Conservation (phyloP, 2,329 filamentous ascomycete genomes). For the Botrytis byssoidea region DNA sequence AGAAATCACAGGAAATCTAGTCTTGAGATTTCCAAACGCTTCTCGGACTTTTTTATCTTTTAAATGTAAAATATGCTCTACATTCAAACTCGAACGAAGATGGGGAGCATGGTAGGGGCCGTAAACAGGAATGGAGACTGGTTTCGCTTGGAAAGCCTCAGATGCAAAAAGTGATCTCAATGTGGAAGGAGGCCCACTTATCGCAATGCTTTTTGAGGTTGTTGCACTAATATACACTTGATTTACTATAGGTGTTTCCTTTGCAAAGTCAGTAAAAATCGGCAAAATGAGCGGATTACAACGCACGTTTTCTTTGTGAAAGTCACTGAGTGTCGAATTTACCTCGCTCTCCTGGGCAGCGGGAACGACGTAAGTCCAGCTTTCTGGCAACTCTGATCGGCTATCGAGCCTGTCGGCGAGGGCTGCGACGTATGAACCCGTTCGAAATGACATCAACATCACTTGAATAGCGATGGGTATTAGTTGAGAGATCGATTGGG, state of each 20-base stretch:
- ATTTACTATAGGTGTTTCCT: conserved; percentile 48
- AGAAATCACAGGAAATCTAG: conserved; percentile 51
- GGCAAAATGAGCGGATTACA: background rate
- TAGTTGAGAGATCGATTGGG: conserved; percentile 18
- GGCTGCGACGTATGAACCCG: conserved; percentile 20
- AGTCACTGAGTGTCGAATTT: conserved; percentile 52
- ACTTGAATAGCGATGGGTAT: conserved; percentile 21
- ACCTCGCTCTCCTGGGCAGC: conserved; percentile 52
- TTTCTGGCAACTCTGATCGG: conserved; percentile 48
- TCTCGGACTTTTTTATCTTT: conserved; percentile 42
- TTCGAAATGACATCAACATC: conserved; percentile 17
- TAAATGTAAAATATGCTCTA: conserved; percentile 28
- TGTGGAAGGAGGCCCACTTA: conserved; percentile 20
- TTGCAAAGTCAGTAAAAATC: background rate
- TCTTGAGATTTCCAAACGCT: conserved; percentile 45
- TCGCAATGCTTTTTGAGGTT: conserved; percentile 19
- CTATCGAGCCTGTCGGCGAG: conserved; percentile 30
- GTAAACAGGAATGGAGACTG: conserved; percentile 27
- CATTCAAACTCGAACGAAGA: conserved; percentile 32
- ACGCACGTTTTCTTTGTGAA: conserved; percentile 55
- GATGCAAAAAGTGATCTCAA: conserved; percentile 17
- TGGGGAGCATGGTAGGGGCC: conserved; percentile 39
- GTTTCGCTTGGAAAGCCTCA: conserved; percentile 15
- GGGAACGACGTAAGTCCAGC: conserved; percentile 68
- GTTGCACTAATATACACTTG: conserved; percentile 17